Conservation (phyloP, 1,284 basidiomycete species). For the Boletellus sp. region DNA sequence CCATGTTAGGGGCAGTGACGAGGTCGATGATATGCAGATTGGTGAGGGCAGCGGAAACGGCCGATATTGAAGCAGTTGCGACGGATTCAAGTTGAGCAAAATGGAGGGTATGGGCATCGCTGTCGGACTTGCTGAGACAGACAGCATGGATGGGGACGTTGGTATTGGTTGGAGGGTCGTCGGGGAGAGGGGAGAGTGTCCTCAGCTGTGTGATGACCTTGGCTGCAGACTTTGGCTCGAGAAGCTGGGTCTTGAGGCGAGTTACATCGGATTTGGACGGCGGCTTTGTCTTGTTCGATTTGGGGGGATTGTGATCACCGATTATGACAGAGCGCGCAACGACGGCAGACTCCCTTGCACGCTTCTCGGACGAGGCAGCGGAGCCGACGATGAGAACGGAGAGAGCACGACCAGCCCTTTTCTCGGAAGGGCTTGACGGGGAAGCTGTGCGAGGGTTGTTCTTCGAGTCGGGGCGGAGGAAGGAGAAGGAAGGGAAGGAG, state of each 20-base stretch:
- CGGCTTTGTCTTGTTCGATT: slow-evolving; percentile 34
- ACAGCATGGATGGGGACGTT: slow-evolving; percentile 67
- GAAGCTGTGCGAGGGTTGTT: slow-evolving; percentile 13
- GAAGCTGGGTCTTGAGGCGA: slow-evolving; percentile 68
- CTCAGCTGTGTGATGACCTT: slow-evolving; percentile 67
- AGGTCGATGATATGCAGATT: slow-evolving; percentile 60
- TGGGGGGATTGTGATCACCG: slow-evolving; percentile 41
- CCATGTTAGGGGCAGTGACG: slow-evolving; percentile 51
- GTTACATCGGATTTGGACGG: slow-evolving; percentile 50
- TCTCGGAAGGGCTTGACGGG: slow-evolving; percentile 23
- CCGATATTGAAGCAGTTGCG: slow-evolving; percentile 47
- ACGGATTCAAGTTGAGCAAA: slow-evolving; percentile 48
- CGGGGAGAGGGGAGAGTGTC: slow-evolving; percentile 40
- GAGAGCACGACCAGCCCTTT: slow-evolving; percentile 35
- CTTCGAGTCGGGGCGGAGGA: slow-evolving; percentile 33
- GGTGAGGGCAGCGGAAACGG: slow-evolving; percentile 47
- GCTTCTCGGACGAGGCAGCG: slow-evolving; percentile 46
- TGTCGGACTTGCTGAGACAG: slow-evolving; percentile 59
- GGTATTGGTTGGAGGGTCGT: slow-evolving; percentile 16
- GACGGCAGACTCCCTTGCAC: slow-evolving; percentile 60
- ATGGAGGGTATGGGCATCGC: slow-evolving; percentile 52
- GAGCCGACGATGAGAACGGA: slow-evolving; percentile 19
- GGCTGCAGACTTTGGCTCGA: slow-evolving; percentile 62
- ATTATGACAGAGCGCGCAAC: slow-evolving; percentile 65
- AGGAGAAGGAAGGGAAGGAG: slow-evolving; percentile 38